These are phyloP conservation scores for Didymosphaeria variabile DNA, from an alignment of 2,329 filamentous ascomycete species.

Conservation along the genomic window DNA sequence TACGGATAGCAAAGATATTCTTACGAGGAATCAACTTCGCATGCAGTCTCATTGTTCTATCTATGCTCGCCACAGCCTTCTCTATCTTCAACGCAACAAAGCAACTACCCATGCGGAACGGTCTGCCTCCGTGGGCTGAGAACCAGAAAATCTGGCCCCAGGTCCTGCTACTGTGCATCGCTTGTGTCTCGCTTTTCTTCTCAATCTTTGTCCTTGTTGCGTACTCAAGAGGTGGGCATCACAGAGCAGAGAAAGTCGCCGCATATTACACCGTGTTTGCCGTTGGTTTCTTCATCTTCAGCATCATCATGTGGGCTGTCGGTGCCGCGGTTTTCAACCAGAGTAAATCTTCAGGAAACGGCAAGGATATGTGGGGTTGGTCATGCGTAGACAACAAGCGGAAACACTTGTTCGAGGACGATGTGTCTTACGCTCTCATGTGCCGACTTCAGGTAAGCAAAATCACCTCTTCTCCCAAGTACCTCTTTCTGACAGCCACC, in stretches of 20 bases:
- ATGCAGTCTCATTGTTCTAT: slow-evolving; percentile 92
- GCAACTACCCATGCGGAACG: slow-evolving; percentile 76
- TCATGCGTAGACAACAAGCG: slow-evolving; percentile 91
- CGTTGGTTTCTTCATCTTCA: slow-evolving; percentile 92
- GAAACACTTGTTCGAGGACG: slow-evolving; percentile 76
- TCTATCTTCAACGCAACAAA: slow-evolving; percentile 92
- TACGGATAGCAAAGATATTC: slow-evolving; percentile 92
- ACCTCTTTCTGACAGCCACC: slow-evolving; percentile 20
- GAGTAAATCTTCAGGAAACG: slow-evolving; percentile 74
- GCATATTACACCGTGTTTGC: slow-evolving; percentile 97
- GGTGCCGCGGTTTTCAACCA: slow-evolving; percentile 86
- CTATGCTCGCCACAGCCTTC: slow-evolving; percentile 89
- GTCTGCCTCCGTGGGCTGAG: slow-evolving; percentile 83
- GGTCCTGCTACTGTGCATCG: slow-evolving; percentile 79
- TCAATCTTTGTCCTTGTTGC: slow-evolving; percentile 82
- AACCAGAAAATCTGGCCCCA: slow-evolving; percentile 89
- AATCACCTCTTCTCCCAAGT: slow-evolving; percentile 1
- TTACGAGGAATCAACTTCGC: slow-evolving; percentile 97
- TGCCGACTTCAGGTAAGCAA: slow-evolving; percentile 81
- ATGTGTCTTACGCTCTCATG: slow-evolving; percentile 87
- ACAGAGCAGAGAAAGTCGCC: slow-evolving; percentile 87
- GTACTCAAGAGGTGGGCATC: slow-evolving; percentile 89
- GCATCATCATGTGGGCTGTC: slow-evolving; percentile 89
- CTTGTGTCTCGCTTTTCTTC: slow-evolving; percentile 81
- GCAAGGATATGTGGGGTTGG: slow-evolving; percentile 98